Base-by-base conservation (phyloP, 768 basidiomycete species). In the Leccinum fibrillosum region DNA sequence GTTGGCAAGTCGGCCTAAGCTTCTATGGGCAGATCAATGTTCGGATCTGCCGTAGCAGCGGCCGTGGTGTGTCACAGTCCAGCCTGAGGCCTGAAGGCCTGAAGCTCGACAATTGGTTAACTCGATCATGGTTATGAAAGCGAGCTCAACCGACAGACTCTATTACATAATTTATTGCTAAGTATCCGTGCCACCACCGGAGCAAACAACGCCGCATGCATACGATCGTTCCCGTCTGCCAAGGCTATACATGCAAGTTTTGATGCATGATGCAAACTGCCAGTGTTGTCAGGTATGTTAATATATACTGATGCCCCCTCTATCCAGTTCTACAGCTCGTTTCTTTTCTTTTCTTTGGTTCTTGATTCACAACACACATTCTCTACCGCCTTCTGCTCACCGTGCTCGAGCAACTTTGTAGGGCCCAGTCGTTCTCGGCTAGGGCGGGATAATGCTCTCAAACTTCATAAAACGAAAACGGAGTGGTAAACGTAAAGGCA, bases 401-500 rank as follows among this genome's bases (percentile, higher is more conserved):
- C 13, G 28, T 28, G 28, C 28, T 48, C 35, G 17, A 23, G 21
- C 44, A 19, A 26, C 26, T 48, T 56, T 25, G n/a, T 44, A 13
- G 35, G 37, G 42, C 19, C 5, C 39, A 30, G 4, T 26, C 48
- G n/a, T 30, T 34, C 19, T 17, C 47, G 21, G 35, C 28, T 4
- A 49, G 59, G 28, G 17, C 23, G 35, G 44, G 26, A 57, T 21
- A 10, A 69, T 72, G 64, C 62, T 72, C 50, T 58, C 73, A 52
- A 64, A 52, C 58, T 62, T 72, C 62, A 74, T 71, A 49, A 63
- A 71, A 39, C 64, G 66, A 49, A 63, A 71, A 39, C 64, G 66
- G 54, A 66, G 52, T 54, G 60, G 60, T 7, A 74, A 66, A 62
- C 66, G 69, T 35, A 74, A 71, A 39, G 62, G 48, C n/a, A 62